Percentiles rank a stretch among this genome's conserved stretches.
These are phyloP conservation scores for Capsicum pubescens DNA, from an alignment of 257 asterid genomes.

Conservation along the genomic window DNA sequence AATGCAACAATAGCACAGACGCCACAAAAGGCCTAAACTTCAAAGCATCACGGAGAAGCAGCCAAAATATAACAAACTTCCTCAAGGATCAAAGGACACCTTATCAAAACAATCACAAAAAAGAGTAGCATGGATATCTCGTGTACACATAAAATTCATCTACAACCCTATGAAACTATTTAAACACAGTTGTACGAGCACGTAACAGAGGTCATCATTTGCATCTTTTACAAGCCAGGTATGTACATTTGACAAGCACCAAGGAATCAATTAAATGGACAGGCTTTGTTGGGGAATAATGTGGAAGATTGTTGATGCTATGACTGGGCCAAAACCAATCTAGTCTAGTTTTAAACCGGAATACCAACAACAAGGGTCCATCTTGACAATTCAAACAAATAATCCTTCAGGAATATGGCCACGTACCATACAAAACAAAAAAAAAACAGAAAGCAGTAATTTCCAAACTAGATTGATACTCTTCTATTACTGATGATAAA, in stretches of 20 bases:
- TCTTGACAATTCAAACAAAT: neutral
- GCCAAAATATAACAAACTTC: neutral
- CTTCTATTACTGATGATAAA: neutral
- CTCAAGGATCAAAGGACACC: neutral
- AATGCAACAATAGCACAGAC: neutral
- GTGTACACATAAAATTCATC: neutral
- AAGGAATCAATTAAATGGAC: neutral
- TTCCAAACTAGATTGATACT: neutral
- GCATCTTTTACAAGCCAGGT: neutral
- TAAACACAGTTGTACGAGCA: neutral
- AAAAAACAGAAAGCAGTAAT: slow-evolving; percentile 8
- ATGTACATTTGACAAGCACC: neutral
- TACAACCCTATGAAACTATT: neutral
- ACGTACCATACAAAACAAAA: neutral
- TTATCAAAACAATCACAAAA: neutral
- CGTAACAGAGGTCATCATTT: slow-evolving; percentile 15
- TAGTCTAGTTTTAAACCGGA: neutral
- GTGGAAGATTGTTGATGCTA: neutral
- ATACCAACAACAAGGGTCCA: neutral
- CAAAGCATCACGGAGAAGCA: neutral
- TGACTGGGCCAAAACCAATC: neutral
- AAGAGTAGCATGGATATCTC: neutral
- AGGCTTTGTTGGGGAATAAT: neutral
- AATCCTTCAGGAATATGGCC: neutral
- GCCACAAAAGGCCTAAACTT: neutral